Evolutionary conservation across 352 stramenopile species (phyloP).

Genomic region (Pythium phragmitis): DNA sequence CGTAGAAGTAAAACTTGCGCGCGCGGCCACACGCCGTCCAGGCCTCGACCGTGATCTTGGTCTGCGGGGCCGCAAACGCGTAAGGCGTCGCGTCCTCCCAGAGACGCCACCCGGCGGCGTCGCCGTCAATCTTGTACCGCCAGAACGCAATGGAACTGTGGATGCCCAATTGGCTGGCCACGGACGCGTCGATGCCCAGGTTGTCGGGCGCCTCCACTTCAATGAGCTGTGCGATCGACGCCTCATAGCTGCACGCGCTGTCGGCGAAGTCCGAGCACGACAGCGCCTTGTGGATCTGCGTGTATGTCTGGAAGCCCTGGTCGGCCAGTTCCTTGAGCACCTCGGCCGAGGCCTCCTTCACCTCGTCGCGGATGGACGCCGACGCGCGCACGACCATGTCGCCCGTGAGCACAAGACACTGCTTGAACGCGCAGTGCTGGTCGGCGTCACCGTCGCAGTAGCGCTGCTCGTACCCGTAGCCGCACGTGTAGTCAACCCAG

Average conservation of each 20-base stretch:
- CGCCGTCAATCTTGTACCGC: constrained; percentile 50
- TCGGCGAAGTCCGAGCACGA: constrained; percentile 40
- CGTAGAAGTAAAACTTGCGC: constrained; percentile 31
- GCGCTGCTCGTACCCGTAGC: constrained; percentile 40
- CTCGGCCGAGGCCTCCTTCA: constrained; percentile 32
- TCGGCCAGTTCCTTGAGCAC: constrained; percentile 36
- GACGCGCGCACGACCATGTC: constrained; percentile 42
- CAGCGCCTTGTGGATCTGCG: constrained; percentile 62
- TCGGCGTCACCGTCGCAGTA: constrained; percentile 35
- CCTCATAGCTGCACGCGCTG: constrained; percentile 33
- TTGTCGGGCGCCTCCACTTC: constrained; percentile 31
- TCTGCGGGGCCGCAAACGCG: constrained; percentile 42
- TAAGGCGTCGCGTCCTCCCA: constrained; percentile 35
- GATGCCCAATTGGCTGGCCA: constrained; percentile 19
- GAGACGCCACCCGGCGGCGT: constrained; percentile 39
- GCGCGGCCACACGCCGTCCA: constrained; percentile 43
- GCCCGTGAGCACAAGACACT: constrained; percentile 58
- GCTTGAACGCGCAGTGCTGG: constrained; percentile 40
- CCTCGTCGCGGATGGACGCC: constrained; percentile 30
- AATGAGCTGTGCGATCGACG: constrained; percentile 40
- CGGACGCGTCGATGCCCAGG: neutral
- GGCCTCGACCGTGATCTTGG: constrained; percentile 45
- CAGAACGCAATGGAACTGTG: constrained; percentile 41
- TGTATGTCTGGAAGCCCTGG: constrained; percentile 45
- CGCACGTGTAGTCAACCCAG: constrained; percentile 69